These are phyloP conservation scores for Alternaria sp. DNA, from an alignment of 2,329 filamentous ascomycete genomes.

Conservation along the genomic window DNA sequence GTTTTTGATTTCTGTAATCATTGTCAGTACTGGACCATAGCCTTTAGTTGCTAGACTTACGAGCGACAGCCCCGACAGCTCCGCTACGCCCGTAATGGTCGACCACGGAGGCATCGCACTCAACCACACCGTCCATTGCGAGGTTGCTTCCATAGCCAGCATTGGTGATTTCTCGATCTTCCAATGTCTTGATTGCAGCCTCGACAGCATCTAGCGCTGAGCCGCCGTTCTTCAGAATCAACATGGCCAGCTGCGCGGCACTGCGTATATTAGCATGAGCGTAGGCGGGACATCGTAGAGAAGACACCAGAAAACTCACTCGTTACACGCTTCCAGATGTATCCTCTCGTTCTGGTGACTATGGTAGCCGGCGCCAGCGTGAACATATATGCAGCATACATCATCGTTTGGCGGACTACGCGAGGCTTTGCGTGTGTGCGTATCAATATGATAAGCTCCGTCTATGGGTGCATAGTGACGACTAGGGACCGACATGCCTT, in stretches of 20 bases:
- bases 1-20: constrained; percentile 78
- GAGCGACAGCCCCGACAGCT: constrained; percentile 86
- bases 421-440: constrained; percentile 47
- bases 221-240: constrained; percentile 76
- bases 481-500: constrained; percentile 34
- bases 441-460: constrained; percentile 27
- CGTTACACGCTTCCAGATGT: constrained; percentile 84
- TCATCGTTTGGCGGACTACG: constrained; percentile 51
- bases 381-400: constrained; percentile 84
- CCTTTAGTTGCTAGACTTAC: constrained; percentile 61
- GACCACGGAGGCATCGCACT: constrained; percentile 93
- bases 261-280: constrained; percentile 52
- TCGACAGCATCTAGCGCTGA: constrained; percentile 88
- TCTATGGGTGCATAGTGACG: constrained; percentile 28
- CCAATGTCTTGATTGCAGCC: constrained; percentile 82
- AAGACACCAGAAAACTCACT: constrained; percentile 64
- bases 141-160: constrained; percentile 96
- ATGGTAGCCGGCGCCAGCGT: constrained; percentile 94
- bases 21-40: constrained; percentile 20
- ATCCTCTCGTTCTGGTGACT: constrained; percentile 82
- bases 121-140: constrained; percentile 85
- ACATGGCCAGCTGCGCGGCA: constrained; percentile 84
- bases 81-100: constrained; percentile 91
- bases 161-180: constrained; percentile 96
- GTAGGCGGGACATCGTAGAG: neutral